Conservation (phyloP, 1,139 yeast genomes). For the Kazachstania sp. region DNA sequence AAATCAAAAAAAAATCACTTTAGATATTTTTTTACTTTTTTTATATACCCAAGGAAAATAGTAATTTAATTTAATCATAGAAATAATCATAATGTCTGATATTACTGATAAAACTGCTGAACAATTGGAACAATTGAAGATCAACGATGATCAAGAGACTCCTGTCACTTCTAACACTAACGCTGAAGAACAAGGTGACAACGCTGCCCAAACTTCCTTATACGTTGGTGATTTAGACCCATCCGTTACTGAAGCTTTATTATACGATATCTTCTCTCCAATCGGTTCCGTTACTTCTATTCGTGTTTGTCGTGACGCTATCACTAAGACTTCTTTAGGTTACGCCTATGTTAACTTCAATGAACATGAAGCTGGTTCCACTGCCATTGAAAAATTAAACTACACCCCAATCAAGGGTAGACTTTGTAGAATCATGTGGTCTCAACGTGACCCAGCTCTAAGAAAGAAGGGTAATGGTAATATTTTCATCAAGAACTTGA, state of each 20-base stretch:
- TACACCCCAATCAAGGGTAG: conserved; percentile 90
- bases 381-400: conserved; percentile 93
- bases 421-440: conserved; percentile 99
- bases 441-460: conserved; percentile 95
- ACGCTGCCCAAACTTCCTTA: conserved; percentile 59
- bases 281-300: conserved; percentile 94
- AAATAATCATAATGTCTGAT: conserved; percentile 31
- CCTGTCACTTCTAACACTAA: conserved; percentile 22
- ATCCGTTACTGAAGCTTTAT: conserved; percentile 85
- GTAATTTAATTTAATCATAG: background rate
- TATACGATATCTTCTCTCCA: conserved; percentile 90
- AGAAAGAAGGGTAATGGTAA: conserved; percentile 97
- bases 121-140: conserved; percentile 34
- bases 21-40: background rate
- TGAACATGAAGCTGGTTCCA: conserved; percentile 82
- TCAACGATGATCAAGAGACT: conserved; percentile 30
- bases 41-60: conserved; percentile 5
- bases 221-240: conserved; percentile 98
- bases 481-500: conserved; percentile 96
- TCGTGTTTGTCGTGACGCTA: conserved; percentile 98
- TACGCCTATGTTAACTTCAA: conserved; percentile 98
- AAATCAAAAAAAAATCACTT: conserved; percentile 9
- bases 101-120: conserved; percentile 34
- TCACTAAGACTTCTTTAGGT: conserved; percentile 93
- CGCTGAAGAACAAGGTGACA: conserved; percentile 36